A percentile compares a stretch with the other conserved stretches of the same genome.
Conservation (phyloP, 2,329 filamentous ascomycete genomes). For the Colletotrichum sp. region DNA sequence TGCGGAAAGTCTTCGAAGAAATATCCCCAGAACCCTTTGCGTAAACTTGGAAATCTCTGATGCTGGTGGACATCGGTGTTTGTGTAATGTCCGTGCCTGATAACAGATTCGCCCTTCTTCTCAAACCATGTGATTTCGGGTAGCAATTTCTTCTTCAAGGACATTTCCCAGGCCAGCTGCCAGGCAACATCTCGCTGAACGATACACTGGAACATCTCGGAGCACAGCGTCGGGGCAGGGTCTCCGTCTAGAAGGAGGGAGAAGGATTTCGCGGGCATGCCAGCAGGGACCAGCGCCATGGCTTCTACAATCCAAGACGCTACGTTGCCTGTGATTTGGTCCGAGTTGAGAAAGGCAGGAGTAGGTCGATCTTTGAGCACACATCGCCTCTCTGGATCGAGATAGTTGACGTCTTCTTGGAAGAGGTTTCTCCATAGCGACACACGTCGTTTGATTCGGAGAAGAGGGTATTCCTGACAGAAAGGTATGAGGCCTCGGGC, state of each 20-base stretch:
- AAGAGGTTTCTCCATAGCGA: neutral
- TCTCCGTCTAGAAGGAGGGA: neutral
- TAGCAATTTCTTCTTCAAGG: neutral
- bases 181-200: neutral
- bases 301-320: neutral
- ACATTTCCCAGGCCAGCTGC: neutral
- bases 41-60: neutral
- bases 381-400: neutral
- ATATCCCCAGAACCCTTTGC: neutral
- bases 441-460: neutral
- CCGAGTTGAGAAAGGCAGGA: neutral
- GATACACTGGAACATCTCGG: neutral
- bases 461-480: neutral
- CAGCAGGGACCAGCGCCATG: neutral
- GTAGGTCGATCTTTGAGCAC: neutral
- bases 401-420: neutral
- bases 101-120: neutral
- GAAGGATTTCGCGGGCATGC: neutral
- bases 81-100: neutral
- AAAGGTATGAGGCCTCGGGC: neutral
- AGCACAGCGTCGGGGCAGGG: neutral
- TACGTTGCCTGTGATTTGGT: neutral
- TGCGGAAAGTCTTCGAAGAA: neutral
- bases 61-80: neutral
- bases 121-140: neutral